These are phyloP conservation scores for Apiospora kogelbergensis DNA, from an alignment of 2,329 filamentous ascomycete genomes.

Conservation along the genomic window DNA sequence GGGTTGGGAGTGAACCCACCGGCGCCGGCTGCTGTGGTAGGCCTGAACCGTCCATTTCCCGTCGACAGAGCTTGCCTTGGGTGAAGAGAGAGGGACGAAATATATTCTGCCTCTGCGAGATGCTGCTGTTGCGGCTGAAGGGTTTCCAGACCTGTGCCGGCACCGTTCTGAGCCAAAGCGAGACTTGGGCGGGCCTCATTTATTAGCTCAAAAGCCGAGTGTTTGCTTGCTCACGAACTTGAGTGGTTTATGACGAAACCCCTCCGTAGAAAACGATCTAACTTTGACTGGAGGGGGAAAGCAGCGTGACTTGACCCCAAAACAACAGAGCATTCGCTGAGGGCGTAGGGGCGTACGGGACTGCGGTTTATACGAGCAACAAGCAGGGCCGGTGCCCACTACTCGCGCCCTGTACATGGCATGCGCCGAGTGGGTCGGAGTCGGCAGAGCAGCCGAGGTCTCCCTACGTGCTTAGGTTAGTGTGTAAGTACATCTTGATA, in stretches of 20 bases:
- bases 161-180: background rate
- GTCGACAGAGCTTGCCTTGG: background rate
- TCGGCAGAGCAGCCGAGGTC: background rate
- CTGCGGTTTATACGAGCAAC: background rate
- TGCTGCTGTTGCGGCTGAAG: background rate
- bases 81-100: background rate
- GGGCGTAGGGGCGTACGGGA: background rate
- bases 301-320: background rate
- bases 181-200: background rate
- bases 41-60: background rate
- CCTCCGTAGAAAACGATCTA: background rate
- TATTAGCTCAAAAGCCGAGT: background rate
- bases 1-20: constrained; percentile 12
- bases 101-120: background rate
- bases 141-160: background rate
- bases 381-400: background rate
- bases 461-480: background rate
- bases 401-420: background rate
- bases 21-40: background rate
- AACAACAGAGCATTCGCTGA: background rate
- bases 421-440: background rate
- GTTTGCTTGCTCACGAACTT: background rate
- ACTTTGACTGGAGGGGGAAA: background rate
- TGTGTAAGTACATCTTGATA: background rate
- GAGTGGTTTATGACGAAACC: background rate